Evolutionary conservation across 768 basidiomycete species (phyloP).

Genomic region (Russula sp.): DNA sequence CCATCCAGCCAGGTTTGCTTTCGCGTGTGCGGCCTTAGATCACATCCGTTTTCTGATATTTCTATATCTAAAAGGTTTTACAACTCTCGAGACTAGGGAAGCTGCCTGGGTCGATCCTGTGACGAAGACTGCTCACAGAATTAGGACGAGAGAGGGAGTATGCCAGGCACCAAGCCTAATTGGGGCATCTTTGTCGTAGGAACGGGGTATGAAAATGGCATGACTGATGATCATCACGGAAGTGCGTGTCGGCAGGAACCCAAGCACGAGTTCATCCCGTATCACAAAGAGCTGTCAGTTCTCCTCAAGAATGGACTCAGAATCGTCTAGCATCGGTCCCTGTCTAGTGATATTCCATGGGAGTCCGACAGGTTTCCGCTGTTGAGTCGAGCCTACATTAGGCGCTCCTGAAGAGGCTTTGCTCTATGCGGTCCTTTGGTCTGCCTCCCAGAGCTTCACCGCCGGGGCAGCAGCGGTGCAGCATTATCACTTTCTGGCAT

Average conservation of each 20-base stretch:
- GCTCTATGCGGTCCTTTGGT: not conserved
- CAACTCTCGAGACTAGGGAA: conserved; percentile 79
- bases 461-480: not conserved
- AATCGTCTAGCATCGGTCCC: not conserved
- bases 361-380: not conserved
- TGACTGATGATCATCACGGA: not conserved
- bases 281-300: not conserved
- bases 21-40: conserved; percentile 12
- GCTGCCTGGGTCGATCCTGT: conserved; percentile 91
- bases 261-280: not conserved
- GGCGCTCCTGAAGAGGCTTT: not conserved
- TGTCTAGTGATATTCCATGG: not conserved
- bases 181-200: conserved; percentile 80
- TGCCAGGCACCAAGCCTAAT: conserved; percentile 78
- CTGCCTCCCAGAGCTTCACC: not conserved
- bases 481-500: not conserved
- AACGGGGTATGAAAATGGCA: not conserved
- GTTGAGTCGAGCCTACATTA: not conserved
- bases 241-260: not conserved
- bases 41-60: conserved; percentile 4
- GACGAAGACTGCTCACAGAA: conserved; percentile 75
- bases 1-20: conserved; percentile 81
- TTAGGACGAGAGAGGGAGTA: conserved; percentile 81
- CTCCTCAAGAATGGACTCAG: not conserved
- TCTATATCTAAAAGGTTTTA: conserved; percentile 57